Evolutionary conservation across 1,284 basidiomycete genomes (phyloP).

Genomic region (Ganoderma meredithae): DNA sequence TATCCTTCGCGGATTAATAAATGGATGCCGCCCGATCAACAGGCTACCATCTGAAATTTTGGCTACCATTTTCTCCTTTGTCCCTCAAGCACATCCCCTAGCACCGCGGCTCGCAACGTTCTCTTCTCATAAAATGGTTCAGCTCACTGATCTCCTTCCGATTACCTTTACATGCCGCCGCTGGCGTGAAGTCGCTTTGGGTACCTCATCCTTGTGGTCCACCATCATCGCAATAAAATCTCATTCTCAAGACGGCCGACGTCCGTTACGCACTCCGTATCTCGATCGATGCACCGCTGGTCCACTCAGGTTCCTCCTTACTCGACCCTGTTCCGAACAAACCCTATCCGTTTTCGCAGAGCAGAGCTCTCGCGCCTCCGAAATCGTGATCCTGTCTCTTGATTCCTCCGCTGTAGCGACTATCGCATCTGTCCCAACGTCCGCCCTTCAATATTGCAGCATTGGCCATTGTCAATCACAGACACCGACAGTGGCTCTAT

Average conservation of each 20-base stretch:
- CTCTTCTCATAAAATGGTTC: background rate
- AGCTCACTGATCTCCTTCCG: slow-evolving; percentile 3
- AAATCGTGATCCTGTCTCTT: background rate
- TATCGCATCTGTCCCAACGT: background rate
- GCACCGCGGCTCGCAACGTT: slow-evolving; percentile 6
- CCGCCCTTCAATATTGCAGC: background rate
- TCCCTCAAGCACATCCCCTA: background rate
- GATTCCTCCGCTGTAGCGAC: background rate
- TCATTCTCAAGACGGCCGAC: background rate
- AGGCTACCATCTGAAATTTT: background rate
- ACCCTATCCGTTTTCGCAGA: background rate
- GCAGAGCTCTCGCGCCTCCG: background rate
- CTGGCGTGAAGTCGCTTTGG: slow-evolving; percentile 2
- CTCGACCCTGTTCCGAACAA: background rate
- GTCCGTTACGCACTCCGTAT: background rate
- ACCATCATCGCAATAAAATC: background rate
- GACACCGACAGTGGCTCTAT: background rate
- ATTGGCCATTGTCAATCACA: background rate
- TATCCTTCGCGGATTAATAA: background rate
- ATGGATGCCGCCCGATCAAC: slow-evolving; percentile 1
- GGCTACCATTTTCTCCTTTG: slow-evolving; percentile 4
- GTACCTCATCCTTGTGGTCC: background rate
- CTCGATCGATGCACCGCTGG: slow-evolving; percentile 3
- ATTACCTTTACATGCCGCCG: slow-evolving; percentile 1
- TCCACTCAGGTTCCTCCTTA: background rate